Evolutionary conservation across 352 stramenopile genomes (phyloP).

Genomic region (Globisporangium radiosum): DNA sequence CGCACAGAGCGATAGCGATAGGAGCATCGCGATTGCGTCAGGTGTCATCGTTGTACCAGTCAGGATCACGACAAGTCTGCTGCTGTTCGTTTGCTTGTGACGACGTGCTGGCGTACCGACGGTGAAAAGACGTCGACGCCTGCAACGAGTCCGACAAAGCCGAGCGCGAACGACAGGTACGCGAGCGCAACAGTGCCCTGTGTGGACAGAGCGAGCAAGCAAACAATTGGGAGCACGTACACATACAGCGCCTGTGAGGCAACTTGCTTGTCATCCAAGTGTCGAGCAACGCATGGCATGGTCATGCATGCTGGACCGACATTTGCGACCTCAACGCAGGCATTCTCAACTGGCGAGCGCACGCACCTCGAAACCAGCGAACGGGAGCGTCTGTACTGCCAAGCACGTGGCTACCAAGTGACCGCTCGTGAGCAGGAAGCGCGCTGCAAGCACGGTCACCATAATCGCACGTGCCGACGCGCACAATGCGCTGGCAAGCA

Average conservation of each 20-base stretch:
- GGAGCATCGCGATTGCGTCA: too few relatives aligned
- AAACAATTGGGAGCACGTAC: too few relatives aligned
- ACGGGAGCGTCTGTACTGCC: slow-evolving; percentile 8
- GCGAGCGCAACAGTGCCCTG: slow-evolving; percentile 24
- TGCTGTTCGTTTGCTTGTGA: too few relatives aligned
- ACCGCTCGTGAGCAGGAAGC: slow-evolving; percentile 51
- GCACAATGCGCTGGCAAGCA: too few relatives aligned
- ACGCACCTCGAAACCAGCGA: slow-evolving; percentile 4
- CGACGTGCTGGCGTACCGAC: slow-evolving; percentile 19
- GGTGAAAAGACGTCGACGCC: slow-evolving; percentile 47
- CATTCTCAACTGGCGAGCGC: neutral
- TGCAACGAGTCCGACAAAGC: slow-evolving; percentile 25
- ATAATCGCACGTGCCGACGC: neutral
- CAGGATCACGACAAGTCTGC: too few relatives aligned
- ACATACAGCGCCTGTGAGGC: too few relatives aligned
- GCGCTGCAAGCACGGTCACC: slow-evolving; percentile 23
- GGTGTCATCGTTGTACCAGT: too few relatives aligned
- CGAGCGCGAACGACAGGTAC: slow-evolving; percentile 36
- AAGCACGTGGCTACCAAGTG: slow-evolving; percentile 56
- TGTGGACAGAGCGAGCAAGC: neutral
- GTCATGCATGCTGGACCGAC: too few relatives aligned
- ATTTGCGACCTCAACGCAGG: too few relatives aligned
- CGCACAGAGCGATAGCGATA: neutral
- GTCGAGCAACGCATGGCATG: too few relatives aligned
- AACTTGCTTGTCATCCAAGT: too few relatives aligned